A percentile compares a stretch with the other conserved stretches of the same genome.
Conservation (phyloP, 257 asterid genomes). For the Solanum verrucosum region DNA sequence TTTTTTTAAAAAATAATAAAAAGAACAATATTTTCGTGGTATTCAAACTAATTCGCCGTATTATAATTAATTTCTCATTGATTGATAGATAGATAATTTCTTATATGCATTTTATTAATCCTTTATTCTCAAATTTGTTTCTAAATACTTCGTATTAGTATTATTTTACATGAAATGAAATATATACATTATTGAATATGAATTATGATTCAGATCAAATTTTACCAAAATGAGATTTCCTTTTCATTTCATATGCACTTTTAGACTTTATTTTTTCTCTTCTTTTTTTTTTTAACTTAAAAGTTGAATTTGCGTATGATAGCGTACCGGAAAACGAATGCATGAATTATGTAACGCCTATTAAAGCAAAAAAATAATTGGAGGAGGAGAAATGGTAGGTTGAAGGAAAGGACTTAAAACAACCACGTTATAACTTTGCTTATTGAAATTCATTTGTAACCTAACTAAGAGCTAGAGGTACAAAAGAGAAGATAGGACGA, state of each 20-base stretch:
- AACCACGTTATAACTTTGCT: background rate
- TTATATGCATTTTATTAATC: background rate
- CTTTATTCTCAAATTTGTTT: background rate
- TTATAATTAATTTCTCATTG: background rate
- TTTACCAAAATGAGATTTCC: background rate
- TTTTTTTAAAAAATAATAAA: fast-evolving
- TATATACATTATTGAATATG: background rate
- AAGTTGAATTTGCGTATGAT: background rate
- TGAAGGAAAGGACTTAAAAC: background rate
- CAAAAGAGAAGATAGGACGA: background rate
- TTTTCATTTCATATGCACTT: background rate
- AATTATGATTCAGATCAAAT: too few species aligned
- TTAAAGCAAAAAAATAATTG: background rate
- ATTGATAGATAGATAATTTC: background rate
- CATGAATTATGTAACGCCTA: background rate
- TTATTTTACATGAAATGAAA: background rate
- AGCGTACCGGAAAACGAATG: background rate
- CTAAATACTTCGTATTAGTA: background rate
- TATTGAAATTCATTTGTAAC: background rate
- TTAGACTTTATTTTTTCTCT: too few species aligned
- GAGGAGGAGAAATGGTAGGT: background rate
- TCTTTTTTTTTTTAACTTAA: background rate
- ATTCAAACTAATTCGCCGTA: background rate
- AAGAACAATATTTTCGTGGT: background rate
- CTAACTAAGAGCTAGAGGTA: background rate